phyloP scores from a whole-genome alignment of 306 rosid species.

The Dalbergia cochinchinensis region DNA sequence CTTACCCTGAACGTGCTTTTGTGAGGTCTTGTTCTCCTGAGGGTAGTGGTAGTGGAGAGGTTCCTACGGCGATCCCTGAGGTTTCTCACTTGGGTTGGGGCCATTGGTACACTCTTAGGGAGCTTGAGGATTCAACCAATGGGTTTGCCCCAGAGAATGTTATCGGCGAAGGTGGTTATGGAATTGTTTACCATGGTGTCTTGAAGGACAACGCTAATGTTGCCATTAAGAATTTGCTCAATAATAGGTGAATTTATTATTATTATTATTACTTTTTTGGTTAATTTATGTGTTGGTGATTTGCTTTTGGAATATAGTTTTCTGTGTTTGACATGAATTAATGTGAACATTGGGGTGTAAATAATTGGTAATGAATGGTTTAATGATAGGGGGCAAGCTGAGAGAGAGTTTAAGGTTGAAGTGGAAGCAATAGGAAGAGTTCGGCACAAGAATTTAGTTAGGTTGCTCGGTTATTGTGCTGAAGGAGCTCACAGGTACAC shows the following conservation, averaged over 20 bases:
- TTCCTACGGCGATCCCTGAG: slow-evolving; percentile 69
- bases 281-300: neutral
- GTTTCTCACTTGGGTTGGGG: slow-evolving; percentile 99
- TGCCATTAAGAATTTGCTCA: slow-evolving; percentile 89
- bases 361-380: slow-evolving; percentile 12
- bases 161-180: slow-evolving; percentile 92
- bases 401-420: slow-evolving; percentile 87
- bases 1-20: slow-evolving; percentile 66
- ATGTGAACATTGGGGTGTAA: neutral
- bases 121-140: slow-evolving; percentile 80
- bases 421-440: slow-evolving; percentile 97
- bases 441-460: slow-evolving; percentile 86
- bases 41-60: slow-evolving; percentile 38
- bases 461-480: slow-evolving; percentile 92
- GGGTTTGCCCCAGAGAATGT: slow-evolving; percentile 74
- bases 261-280: too few species aligned
- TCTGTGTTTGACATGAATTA: neutral
- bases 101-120: slow-evolving; percentile 90
- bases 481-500: slow-evolving; percentile 93
- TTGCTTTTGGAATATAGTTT: neutral
- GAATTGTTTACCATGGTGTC: slow-evolving; percentile 86
- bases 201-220: slow-evolving; percentile 68
- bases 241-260: slow-evolving; percentile 60
- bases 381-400: slow-evolving; percentile 83
- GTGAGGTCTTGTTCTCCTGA: slow-evolving; percentile 62